phyloP scores from a whole-genome alignment of 2,329 filamentous ascomycete genomes.

The Penicillium janthinellum region DNA sequence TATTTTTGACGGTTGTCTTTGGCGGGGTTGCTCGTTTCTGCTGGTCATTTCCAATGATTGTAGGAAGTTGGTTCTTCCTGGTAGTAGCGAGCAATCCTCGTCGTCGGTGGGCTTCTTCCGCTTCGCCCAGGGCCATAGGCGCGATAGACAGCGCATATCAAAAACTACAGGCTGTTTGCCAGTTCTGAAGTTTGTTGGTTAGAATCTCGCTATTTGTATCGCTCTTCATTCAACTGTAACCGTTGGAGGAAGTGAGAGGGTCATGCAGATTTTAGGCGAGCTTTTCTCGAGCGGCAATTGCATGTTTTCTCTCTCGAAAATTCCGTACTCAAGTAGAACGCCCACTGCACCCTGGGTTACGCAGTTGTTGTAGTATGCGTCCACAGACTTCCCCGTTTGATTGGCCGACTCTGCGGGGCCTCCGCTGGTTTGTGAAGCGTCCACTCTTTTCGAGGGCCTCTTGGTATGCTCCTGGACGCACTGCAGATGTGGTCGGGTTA shows the following conservation, averaged over 20 bases:
- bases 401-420: no score
- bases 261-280: no score
- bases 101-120: constrained; percentile 11
- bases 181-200: neutral
- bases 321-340: neutral
- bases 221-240: neutral
- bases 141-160: constrained; percentile 21
- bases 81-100: constrained; percentile 13
- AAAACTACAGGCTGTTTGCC: no score
- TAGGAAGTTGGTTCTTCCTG: constrained; percentile 4
- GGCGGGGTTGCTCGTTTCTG: neutral
- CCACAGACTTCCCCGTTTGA: neutral
- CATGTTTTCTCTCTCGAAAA: no score
- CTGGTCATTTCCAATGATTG: constrained; percentile 12
- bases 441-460: neutral
- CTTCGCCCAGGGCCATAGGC: constrained; percentile 20
- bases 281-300: no score
- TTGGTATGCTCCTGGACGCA: no score
- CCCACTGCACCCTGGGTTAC: constrained; percentile 8
- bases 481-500: neutral
- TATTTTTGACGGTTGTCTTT: neutral
- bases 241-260: no score
- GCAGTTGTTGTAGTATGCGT: constrained; percentile 7
- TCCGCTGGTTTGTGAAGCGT: neutral
- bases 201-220: neutral